A percentile compares a stretch with the other conserved stretches of the same genome.
Evolutionary conservation across 139 green algal genomes (phyloP).

Genomic region (Desmodesmus armatus): DNA sequence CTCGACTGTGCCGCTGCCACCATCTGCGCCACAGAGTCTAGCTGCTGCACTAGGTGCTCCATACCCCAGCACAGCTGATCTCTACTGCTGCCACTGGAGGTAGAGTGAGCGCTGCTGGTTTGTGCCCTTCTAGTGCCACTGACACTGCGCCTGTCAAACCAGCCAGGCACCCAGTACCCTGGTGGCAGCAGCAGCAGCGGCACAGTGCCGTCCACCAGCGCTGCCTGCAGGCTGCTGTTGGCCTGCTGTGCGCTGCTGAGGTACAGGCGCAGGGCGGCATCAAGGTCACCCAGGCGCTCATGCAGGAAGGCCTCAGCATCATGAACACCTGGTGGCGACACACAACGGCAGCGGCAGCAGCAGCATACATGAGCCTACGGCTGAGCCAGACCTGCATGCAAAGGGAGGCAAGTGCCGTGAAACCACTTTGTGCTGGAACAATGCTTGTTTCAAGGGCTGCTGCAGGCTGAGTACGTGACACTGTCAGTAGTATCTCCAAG

Average conservation of each 20-base stretch:
- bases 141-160: too few relatives aligned
- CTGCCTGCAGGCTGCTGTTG: slow-evolving; percentile 12
- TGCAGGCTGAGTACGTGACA: too few relatives aligned
- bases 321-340: slow-evolving; percentile 38
- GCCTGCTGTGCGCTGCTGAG: background rate
- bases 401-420: too few relatives aligned
- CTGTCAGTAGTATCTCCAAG: too few relatives aligned
- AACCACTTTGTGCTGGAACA: too few relatives aligned
- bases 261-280: slow-evolving; percentile 51
- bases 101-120: too few relatives aligned
- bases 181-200: slow-evolving; percentile 14
- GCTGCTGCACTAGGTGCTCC: background rate
- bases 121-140: too few relatives aligned
- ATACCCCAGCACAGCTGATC: slow-evolving; percentile 7
- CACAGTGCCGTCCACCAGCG: slow-evolving; percentile 1
- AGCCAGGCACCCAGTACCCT: too few relatives aligned
- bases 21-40: background rate
- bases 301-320: slow-evolving; percentile 62
- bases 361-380: background rate
- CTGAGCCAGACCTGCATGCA: too few relatives aligned
- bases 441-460: too few relatives aligned
- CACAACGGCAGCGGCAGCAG: background rate
- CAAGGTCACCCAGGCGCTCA: slow-evolving; percentile 55
- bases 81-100: slow-evolving; percentile 14
- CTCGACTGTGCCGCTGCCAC: background rate